Evolutionary conservation across 2,329 filamentous ascomycete genomes (phyloP).

Genomic region (Lasiodiplodia hormozganensis): DNA sequence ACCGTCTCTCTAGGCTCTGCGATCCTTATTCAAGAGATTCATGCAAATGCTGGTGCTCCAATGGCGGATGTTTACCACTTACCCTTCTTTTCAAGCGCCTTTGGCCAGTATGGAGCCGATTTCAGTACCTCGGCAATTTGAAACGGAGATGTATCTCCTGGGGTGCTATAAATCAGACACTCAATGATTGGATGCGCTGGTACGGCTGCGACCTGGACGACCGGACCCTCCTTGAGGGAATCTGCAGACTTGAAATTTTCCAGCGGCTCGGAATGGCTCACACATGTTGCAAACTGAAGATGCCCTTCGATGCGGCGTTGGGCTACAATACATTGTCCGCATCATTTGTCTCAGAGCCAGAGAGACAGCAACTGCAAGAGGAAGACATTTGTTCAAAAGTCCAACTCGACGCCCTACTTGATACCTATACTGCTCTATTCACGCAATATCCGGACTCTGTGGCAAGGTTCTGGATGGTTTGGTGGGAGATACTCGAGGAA

Average conservation of each 20-base stretch:
- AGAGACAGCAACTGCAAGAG: not conserved
- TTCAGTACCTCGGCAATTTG: too few species aligned
- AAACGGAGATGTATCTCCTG: not conserved
- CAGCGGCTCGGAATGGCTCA: not conserved
- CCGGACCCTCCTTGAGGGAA: not conserved
- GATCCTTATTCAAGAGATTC: not conserved
- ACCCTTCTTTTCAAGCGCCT: not conserved
- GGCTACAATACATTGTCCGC: not conserved
- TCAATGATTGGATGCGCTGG: not conserved
- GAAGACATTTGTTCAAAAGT: not conserved
- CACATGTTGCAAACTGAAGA: not conserved
- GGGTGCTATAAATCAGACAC: not conserved
- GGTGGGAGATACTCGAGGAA: not conserved
- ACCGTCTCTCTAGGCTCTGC: not conserved
- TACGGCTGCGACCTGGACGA: not conserved
- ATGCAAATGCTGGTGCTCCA: not conserved
- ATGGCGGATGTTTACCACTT: not conserved
- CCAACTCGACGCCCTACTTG: not conserved
- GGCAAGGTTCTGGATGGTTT: not conserved
- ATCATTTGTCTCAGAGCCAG: not conserved
- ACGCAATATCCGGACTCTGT: not conserved
- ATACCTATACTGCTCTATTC: not conserved
- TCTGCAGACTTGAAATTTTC: not conserved
- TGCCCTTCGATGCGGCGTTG: rapidly evolving
- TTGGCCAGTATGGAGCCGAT: not conserved